Base-by-base conservation (phyloP, 805 yeast species). In the Yarrowia alimentaria region DNA sequence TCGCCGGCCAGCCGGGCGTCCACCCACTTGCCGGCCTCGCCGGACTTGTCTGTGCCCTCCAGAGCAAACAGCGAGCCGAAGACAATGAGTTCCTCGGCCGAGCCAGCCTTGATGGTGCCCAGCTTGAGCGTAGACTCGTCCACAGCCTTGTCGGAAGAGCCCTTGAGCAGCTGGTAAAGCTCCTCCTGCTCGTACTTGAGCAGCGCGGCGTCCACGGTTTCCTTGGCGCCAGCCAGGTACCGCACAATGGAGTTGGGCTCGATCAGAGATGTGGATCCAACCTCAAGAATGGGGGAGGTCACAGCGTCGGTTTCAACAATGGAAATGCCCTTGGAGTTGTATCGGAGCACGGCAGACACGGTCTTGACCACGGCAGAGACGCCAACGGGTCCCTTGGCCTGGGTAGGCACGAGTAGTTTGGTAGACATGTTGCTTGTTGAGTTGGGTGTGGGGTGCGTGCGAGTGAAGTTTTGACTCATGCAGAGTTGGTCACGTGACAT, bases 191-290 rank as follows among this genome's bases (percentile, higher is more conserved):
- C 81, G 20, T 61, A 58, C 6, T 54, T 58, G 14, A 48, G 25
- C 13, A 48, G 52, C 22, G 62, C 60, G 20, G 13, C 16, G 21
- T 43, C 50, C 10, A 34, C 30, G 3, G 58, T 28, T 6, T 47
- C 28, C 12, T 55, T 54, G 29, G 55, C n/a, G 19, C 38, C 47
- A 20, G 68, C 57, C 54, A 77, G 64, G 56, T 66, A 75, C 57
- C 71, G 68, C 31, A 77, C 80, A 31, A 77, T 72, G 21, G 81
- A 76, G 58, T 77, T 77, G 26, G 79, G 68, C 61, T 77, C 82
- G 42, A 24, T 53, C 38, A 33, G 51, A 30, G 20, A 20, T 28
- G 50, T 43, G 37, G 50, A 6, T 21, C 50, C 50, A 9, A 31
- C 35, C 22, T 43, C 50, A 5, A 43, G 37, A 17, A 30, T 20